Conservation (phyloP, 129 eudicot species). For the Mikania micrantha region DNA sequence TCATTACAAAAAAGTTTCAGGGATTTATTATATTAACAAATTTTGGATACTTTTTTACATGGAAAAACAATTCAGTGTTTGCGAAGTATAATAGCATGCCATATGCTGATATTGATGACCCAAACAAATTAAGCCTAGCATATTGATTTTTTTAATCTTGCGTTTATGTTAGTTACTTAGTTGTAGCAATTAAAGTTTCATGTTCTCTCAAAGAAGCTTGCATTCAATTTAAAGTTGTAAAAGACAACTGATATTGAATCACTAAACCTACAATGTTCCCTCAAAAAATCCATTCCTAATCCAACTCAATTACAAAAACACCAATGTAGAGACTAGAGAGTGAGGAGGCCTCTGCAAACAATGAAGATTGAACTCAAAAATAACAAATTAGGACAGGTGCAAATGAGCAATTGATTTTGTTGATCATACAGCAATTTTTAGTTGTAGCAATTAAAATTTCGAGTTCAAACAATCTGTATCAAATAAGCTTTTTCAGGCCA, state of each 20-base stretch:
- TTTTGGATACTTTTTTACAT: background rate
- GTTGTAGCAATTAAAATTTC: background rate
- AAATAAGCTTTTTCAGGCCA: background rate
- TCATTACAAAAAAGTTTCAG: background rate
- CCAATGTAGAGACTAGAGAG: background rate
- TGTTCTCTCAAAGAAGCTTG: background rate
- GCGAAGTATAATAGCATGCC: background rate
- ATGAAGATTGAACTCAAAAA: background rate
- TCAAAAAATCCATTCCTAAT: conserved; percentile 2
- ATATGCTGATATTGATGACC: background rate
- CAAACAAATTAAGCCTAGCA: background rate
- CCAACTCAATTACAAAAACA: conserved; percentile 9
- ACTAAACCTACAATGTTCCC: conserved; percentile 12
- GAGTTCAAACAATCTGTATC: background rate
- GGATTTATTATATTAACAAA: background rate
- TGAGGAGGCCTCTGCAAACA: background rate
- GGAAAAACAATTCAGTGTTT: background rate
- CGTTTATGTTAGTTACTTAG: background rate
- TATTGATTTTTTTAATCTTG: background rate
- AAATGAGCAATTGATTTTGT: background rate
- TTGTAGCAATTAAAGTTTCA: background rate
- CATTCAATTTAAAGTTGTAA: background rate
- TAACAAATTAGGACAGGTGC: background rate
- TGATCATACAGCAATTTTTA: background rate
- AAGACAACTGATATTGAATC: background rate